Evolutionary conservation across 208 protist species (phyloP).

Genomic region (Crithidia fasciculata): DNA sequence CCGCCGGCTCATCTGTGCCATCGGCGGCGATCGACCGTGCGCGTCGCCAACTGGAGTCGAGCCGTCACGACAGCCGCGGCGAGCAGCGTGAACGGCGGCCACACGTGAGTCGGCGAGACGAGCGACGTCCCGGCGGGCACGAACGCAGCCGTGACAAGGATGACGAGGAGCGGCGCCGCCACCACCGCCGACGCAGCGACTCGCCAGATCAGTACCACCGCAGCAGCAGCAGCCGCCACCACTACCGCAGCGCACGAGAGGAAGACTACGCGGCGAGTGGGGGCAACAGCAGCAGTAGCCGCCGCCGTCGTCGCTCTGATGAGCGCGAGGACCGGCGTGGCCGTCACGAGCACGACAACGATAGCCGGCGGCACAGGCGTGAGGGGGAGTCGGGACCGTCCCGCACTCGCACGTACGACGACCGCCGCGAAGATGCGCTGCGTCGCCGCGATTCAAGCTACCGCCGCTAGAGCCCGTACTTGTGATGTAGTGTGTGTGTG

Average conservation of each 20-base stretch:
- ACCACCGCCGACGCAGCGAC: constrained; percentile 24
- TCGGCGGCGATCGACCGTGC: neutral
- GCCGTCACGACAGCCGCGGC: constrained; percentile 5
- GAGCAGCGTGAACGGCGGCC: constrained; percentile 22
- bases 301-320: constrained; percentile 20
- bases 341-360: constrained; percentile 13
- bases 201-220: constrained; percentile 8
- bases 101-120: constrained; percentile 10
- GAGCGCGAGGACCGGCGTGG: constrained; percentile 14
- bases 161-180: constrained; percentile 17
- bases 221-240: neutral
- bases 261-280: constrained; percentile 3
- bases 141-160: constrained; percentile 25
- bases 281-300: constrained; percentile 8
- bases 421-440: constrained; percentile 61
- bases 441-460: constrained; percentile 30
- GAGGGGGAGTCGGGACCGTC: constrained; percentile 7
- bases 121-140: constrained; percentile 1
- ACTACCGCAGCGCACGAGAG: constrained; percentile 3
- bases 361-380: constrained; percentile 17
- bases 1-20: constrained; percentile 23
- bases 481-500: no score
- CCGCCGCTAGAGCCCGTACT: neutral
- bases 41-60: neutral
- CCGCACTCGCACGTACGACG: constrained; percentile 42